A percentile compares a stretch with the other conserved stretches of the same genome.
phyloP scores from a whole-genome alignment of 495 filamentous ascomycete genomes.

The Thozetella sp. region DNA sequence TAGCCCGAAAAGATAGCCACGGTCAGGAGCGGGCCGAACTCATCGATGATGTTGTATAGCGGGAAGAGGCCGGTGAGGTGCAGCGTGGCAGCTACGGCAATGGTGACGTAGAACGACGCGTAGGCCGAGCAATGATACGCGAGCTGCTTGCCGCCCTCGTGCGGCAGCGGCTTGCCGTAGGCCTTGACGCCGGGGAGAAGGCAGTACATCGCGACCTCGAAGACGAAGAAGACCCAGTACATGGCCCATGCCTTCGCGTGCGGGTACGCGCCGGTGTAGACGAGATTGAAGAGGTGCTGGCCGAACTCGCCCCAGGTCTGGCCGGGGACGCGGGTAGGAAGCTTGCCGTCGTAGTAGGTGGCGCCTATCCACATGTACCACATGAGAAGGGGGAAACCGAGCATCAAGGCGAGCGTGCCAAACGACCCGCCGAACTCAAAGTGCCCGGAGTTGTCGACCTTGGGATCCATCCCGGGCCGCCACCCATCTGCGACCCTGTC shows the following conservation, averaged over 20 bases:
- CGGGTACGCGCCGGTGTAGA: conserved; percentile 83
- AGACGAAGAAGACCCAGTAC: conserved; percentile 90
- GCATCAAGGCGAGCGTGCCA: conserved; percentile 82
- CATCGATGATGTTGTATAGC: conserved; percentile 91
- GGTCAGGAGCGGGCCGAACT: conserved; percentile 88
- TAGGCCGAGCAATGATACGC: conserved; percentile 92
- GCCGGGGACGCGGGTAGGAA: conserved; percentile 67
- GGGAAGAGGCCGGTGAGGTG: conserved; percentile 85
- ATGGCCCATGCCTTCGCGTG: conserved; percentile 79
- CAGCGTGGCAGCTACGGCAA: conserved; percentile 63
- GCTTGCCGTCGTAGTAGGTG: conserved; percentile 82
- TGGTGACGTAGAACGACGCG: conserved; percentile 84
- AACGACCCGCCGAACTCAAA: conserved; percentile 88
- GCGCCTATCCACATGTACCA: conserved; percentile 99
- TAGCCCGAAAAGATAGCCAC: conserved; percentile 91
- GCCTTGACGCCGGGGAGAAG: conserved; percentile 80
- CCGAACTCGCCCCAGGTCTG: conserved; percentile 71
- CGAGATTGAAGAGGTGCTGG: conserved; percentile 64
- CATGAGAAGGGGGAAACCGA: conserved; percentile 91
- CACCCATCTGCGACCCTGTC: conserved; percentile 64
- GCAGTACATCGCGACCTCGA: conserved; percentile 80
- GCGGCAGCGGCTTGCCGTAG: conserved; percentile 83
- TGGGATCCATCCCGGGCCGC: conserved; percentile 70
- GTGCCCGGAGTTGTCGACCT: conserved; percentile 76
- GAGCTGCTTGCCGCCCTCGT: conserved; percentile 80